Percentiles rank a stretch among this genome's conserved stretches.
These are phyloP conservation scores for Castanospermum australe DNA, from an alignment of 306 rosid species.

Conservation along the genomic window DNA sequence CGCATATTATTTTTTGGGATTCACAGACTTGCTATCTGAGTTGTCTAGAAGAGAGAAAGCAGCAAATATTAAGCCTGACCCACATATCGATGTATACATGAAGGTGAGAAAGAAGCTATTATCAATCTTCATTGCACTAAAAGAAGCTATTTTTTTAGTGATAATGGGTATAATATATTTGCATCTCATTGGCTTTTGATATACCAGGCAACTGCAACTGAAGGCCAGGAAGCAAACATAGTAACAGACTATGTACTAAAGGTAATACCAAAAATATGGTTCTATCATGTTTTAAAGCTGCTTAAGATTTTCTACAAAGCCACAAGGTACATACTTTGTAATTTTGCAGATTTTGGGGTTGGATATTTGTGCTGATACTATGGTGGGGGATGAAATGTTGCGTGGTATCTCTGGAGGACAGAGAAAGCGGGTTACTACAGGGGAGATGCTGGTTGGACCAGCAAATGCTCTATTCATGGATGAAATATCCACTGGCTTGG, in stretches of 20 bases:
- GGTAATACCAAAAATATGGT: slow-evolving; percentile 35
- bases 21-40: slow-evolving; percentile 60
- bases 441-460: slow-evolving; percentile 68
- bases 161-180: background rate
- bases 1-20: background rate
- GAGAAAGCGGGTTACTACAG: slow-evolving; percentile 81
- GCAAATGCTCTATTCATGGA: slow-evolving; percentile 61
- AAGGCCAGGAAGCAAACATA: slow-evolving; percentile 61
- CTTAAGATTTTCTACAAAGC: background rate
- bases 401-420: slow-evolving; percentile 95
- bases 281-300: background rate
- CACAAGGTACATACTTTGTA: background rate
- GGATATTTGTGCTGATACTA: slow-evolving; percentile 77
- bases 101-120: slow-evolving; percentile 42
- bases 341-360: slow-evolving; percentile 70
- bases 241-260: slow-evolving; percentile 70
- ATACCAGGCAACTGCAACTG: slow-evolving; percentile 39
- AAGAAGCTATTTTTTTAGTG: background rate
- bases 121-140: background rate
- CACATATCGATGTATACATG: slow-evolving; percentile 88
- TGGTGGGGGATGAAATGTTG: slow-evolving; percentile 75
- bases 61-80: slow-evolving; percentile 75
- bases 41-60: slow-evolving; percentile 76
- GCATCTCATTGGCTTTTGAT: background rate
- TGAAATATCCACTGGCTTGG: slow-evolving; percentile 62